Conservation (phyloP, 2,329 filamentous ascomycete species). For the Fusarium oligoseptatum region DNA sequence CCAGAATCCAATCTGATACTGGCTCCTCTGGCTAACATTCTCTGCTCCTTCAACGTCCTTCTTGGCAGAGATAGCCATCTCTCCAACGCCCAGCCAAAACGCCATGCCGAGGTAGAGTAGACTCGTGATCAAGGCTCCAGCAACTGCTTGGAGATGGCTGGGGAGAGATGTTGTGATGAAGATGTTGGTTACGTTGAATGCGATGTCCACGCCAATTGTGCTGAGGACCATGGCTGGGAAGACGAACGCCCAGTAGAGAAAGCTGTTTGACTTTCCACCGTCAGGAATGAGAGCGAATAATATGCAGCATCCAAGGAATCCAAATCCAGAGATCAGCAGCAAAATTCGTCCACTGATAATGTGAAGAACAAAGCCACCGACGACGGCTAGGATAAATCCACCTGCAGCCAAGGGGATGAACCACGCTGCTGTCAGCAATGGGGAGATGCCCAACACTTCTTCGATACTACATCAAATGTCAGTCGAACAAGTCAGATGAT, state of each 20-base stretch:
- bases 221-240: conserved; percentile 78
- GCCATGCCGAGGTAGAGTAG: conserved; percentile 80
- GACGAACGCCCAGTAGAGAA: conserved; percentile 77
- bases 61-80: conserved; percentile 70
- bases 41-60: conserved; percentile 42
- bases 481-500: background rate
- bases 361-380: conserved; percentile 77
- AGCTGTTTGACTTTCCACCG: conserved; percentile 53
- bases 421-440: conserved; percentile 76
- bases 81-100: conserved; percentile 77
- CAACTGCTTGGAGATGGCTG: conserved; percentile 75
- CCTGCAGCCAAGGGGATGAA: conserved; percentile 76
- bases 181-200: conserved; percentile 80
- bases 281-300: conserved; percentile 75
- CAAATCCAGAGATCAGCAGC: conserved; percentile 71
- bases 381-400: conserved; percentile 73
- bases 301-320: conserved; percentile 69
- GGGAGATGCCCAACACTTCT: conserved; percentile 68
- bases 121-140: conserved; percentile 70
- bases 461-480: conserved; percentile 62
- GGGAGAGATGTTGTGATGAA: conserved; percentile 83
- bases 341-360: conserved; percentile 73
- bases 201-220: conserved; percentile 81
- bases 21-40: conserved; percentile 58
- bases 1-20: conserved; percentile 77